Percentiles rank a stretch among this genome's conserved stretches.
These are phyloP conservation scores for Vanrija sp. DNA, from an alignment of 1,284 basidiomycete species.

Conservation along the genomic window DNA sequence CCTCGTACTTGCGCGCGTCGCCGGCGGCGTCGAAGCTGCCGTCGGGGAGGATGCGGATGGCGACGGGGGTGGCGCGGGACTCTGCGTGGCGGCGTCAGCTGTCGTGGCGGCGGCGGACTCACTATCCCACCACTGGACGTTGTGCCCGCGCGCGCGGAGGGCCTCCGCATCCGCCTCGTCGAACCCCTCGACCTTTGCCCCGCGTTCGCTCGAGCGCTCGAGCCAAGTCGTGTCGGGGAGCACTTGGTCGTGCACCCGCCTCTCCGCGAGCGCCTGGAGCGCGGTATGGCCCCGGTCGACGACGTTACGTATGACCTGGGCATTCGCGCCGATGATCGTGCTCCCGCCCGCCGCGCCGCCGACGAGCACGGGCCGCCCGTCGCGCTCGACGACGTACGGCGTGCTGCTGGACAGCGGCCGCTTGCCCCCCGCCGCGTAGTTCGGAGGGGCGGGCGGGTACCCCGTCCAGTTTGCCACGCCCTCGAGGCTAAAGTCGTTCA, in stretches of 20 bases:
- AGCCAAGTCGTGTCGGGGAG: constrained; percentile 31
- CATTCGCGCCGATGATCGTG: constrained; percentile 41
- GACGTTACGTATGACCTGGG: constrained; percentile 34
- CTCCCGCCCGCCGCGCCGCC: constrained; percentile 43
- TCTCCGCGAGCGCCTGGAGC: constrained; percentile 25
- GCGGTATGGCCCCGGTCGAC: constrained; percentile 28
- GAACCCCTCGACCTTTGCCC: constrained; percentile 23
- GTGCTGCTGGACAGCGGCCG: constrained; percentile 41
- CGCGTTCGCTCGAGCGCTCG: constrained; percentile 22
- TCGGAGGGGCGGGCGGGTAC: constrained; percentile 36
- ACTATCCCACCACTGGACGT: constrained; percentile 26
- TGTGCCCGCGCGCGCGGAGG: constrained; percentile 28
- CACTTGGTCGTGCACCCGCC: constrained; percentile 42
- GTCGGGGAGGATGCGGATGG: constrained; percentile 20
- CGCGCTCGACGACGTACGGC: constrained; percentile 36
- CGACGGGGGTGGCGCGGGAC: constrained; percentile 26
- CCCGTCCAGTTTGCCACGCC: constrained; percentile 38
- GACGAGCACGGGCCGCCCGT: constrained; percentile 19
- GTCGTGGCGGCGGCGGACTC: neutral
- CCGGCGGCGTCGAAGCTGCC: constrained; percentile 23
- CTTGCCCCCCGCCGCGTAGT: constrained; percentile 32
- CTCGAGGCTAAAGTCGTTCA: constrained; percentile 44
- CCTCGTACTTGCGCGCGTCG: constrained; percentile 34
- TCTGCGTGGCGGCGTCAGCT: constrained; percentile 4
- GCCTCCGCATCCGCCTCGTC: constrained; percentile 18